Evolutionary conservation across 1,284 basidiomycete species (phyloP).

Genomic region (Puccinia triticina): DNA sequence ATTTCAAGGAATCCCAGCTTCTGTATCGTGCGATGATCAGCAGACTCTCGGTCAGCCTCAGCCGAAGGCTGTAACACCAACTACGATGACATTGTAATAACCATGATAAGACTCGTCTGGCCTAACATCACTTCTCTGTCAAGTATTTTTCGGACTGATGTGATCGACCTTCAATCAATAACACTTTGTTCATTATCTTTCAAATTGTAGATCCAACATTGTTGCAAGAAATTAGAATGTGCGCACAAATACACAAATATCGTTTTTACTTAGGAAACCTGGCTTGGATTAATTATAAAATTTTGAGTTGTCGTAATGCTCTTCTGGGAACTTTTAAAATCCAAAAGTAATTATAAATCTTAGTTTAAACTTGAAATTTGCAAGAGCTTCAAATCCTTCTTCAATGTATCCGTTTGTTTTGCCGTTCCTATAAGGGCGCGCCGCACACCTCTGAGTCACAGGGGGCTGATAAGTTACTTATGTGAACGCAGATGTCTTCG

Average conservation of each 20-base stretch:
- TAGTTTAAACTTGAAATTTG: too few species aligned
- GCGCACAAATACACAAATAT: background rate
- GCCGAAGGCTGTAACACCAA: background rate
- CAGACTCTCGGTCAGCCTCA: background rate
- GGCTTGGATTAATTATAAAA: too few species aligned
- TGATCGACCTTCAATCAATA: background rate
- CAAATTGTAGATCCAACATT: background rate
- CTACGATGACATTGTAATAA: conserved; percentile 13
- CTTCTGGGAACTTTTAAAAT: too few species aligned
- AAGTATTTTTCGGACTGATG: too few species aligned
- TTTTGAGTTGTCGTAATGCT: background rate
- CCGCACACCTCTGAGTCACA: too few species aligned
- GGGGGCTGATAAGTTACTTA: too few species aligned
- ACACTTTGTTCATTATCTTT: background rate
- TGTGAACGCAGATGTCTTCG: too few species aligned
- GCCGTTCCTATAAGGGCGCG: too few species aligned
- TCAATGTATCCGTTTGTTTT: too few species aligned
- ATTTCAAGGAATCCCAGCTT: background rate
- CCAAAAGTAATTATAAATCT: too few species aligned
- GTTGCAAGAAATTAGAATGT: background rate
- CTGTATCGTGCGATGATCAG: background rate
- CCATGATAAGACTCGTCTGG: background rate
- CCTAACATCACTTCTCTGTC: background rate
- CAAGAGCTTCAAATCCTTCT: too few species aligned
- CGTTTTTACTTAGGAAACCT: too few species aligned